Evolutionary conservation across 129 eudicot genomes (phyloP).

Genomic region (Pseudognaphalium luteoalbum): DNA sequence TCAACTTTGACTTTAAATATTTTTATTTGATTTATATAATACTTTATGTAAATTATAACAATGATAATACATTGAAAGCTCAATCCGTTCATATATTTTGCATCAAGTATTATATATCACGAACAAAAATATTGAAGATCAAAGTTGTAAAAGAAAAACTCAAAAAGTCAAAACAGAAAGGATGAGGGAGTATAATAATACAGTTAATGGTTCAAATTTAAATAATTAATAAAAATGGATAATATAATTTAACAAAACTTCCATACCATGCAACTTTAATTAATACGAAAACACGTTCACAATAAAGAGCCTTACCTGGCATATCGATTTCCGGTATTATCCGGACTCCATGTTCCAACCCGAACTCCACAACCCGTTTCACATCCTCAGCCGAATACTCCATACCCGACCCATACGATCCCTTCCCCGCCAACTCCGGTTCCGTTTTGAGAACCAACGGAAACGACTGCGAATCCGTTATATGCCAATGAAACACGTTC

Average conservation of each 20-base stretch:
- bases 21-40: too few species aligned
- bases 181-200: too few species aligned
- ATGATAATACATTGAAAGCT: too few species aligned
- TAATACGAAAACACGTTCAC: not conserved
- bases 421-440: slow-evolving; percentile 63
- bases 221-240: too few species aligned
- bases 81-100: too few species aligned
- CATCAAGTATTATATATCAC: too few species aligned
- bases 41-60: too few species aligned
- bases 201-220: too few species aligned
- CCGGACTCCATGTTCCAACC: slow-evolving; percentile 78
- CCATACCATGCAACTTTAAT: not conserved
- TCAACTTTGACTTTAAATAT: too few species aligned
- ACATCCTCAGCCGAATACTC: slow-evolving; percentile 60
- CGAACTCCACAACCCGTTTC: slow-evolving; percentile 58
- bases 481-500: slow-evolving; percentile 97
- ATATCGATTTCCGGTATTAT: slow-evolving; percentile 89
- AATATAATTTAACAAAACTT: not conserved
- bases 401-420: slow-evolving; percentile 71
- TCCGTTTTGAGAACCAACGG: slow-evolving; percentile 71
- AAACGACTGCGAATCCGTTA: slow-evolving; percentile 94
- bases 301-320: slow-evolving; percentile 54
- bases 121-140: too few species aligned
- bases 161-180: too few species aligned
- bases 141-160: too few species aligned